Evolutionary conservation across 1,284 basidiomycete species (phyloP).

Genomic region (Lentinula novae-zelandiae): DNA sequence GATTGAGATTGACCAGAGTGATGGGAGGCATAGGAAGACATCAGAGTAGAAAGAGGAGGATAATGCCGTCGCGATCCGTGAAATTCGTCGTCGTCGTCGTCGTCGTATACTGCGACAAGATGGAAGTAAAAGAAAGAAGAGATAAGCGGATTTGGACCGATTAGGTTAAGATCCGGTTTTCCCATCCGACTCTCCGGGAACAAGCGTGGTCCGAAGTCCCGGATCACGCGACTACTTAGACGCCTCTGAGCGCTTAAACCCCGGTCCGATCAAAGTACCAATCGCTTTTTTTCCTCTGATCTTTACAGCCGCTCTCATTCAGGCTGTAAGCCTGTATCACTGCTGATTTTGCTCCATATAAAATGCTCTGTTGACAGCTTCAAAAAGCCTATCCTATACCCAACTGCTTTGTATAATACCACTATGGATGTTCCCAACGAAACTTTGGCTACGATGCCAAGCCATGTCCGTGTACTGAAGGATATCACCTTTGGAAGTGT

Average conservation of each 20-base stretch:
- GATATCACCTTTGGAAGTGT: conserved; percentile 54
- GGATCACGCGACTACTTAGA: background rate
- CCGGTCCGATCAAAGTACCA: background rate
- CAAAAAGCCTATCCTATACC: background rate
- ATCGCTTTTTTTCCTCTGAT: background rate
- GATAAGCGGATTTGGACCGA: background rate
- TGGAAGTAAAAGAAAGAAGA: background rate
- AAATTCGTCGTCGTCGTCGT: background rate
- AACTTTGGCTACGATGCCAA: conserved; percentile 16
- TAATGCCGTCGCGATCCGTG: background rate
- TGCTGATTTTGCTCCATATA: background rate
- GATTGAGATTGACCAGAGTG: background rate
- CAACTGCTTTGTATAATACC: background rate
- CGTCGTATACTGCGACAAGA: background rate
- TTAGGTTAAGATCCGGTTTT: background rate
- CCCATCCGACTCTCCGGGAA: background rate
- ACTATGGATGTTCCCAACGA: conserved; percentile 13
- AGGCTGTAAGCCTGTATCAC: conserved; percentile 1
- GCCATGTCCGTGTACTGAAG: conserved; percentile 31
- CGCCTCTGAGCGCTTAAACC: background rate
- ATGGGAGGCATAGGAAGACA: background rate
- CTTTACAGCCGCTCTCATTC: background rate
- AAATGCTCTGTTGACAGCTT: conserved; percentile 2
- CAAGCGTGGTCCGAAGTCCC: background rate
- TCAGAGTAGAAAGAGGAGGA: background rate